Evolutionary conservation across 148 eudicot species (phyloP).

Genomic region (Dysphania ambrosioides): DNA sequence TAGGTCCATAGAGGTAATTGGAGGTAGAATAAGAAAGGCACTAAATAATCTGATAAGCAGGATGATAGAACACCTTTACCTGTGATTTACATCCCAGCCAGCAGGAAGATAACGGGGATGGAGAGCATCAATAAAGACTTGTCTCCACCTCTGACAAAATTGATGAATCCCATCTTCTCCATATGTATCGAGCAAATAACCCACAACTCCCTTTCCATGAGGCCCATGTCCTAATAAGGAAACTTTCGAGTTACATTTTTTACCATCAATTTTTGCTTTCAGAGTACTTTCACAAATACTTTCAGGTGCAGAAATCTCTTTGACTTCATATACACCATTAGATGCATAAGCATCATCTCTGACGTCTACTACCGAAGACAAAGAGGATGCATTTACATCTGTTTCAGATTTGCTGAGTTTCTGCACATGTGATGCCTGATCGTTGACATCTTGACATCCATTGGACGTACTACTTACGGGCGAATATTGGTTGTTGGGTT

Average conservation of each 20-base stretch:
- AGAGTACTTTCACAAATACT: constrained; percentile 26
- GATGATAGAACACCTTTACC: constrained; percentile 43
- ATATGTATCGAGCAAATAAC: constrained; percentile 49
- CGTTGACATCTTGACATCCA: constrained; percentile 23
- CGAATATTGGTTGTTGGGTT: constrained; percentile 14
- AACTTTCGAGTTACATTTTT: constrained; percentile 45
- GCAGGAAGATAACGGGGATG: constrained; percentile 84
- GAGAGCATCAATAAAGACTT: constrained; percentile 83
- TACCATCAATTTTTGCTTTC: constrained; percentile 24
- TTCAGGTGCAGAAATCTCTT: constrained; percentile 29
- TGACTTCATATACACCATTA: constrained; percentile 19
- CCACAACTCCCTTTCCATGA: constrained; percentile 90
- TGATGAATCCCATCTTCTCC: constrained; percentile 82
- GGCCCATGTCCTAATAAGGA: constrained; percentile 97
- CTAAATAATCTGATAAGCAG: constrained; percentile 1
- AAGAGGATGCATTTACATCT: constrained; percentile 20
- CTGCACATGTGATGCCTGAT: constrained; percentile 28
- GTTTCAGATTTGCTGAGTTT: constrained; percentile 23
- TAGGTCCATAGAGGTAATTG: too few relatives aligned
- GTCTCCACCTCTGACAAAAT: constrained; percentile 97
- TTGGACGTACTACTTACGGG: constrained; percentile 6
- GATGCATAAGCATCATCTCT: constrained; percentile 14
- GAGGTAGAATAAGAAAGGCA: not conserved
- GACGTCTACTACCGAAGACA: constrained; percentile 23
- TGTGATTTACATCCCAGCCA: constrained; percentile 96